Evolutionary conservation across 495 filamentous ascomycete genomes (phyloP).

Genomic region (Hypoxylon crocopeplum): DNA sequence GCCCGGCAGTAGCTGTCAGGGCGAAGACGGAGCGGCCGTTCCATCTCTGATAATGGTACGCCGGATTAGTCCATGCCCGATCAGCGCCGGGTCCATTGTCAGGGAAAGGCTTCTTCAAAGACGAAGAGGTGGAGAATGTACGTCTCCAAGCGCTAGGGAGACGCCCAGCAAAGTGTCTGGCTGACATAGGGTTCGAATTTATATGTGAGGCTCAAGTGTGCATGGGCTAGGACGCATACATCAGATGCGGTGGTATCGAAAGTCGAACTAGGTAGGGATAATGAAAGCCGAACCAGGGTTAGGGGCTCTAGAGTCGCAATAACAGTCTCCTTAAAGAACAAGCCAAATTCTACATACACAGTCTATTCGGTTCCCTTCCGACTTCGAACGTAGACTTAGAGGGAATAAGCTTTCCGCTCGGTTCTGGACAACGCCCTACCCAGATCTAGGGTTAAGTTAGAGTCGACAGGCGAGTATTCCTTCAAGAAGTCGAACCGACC

Average conservation of each 20-base stretch:
- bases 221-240: slow-evolving; percentile 9
- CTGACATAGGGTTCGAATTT: slow-evolving; percentile 27
- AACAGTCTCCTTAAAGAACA: background rate
- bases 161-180: slow-evolving; percentile 33
- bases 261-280: slow-evolving; percentile 2
- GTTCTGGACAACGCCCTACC: background rate
- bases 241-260: slow-evolving; percentile 11
- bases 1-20: slow-evolving; percentile 49
- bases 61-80: slow-evolving; percentile 18
- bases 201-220: slow-evolving; percentile 3
- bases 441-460: background rate
- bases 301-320: slow-evolving; percentile 4
- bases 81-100: slow-evolving; percentile 17
- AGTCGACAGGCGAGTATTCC: background rate
- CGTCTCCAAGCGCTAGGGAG: slow-evolving; percentile 35
- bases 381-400: background rate
- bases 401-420: background rate
- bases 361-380: background rate
- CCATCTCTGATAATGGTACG: slow-evolving; percentile 20
- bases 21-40: slow-evolving; percentile 45
- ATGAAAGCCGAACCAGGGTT: background rate
- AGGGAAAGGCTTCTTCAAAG: slow-evolving; percentile 22
- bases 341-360: background rate
- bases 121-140: slow-evolving; percentile 19
- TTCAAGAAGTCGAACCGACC: background rate